These are phyloP conservation scores for Rubia yunnanensis DNA, from an alignment of 257 asterid genomes.

Conservation along the genomic window DNA sequence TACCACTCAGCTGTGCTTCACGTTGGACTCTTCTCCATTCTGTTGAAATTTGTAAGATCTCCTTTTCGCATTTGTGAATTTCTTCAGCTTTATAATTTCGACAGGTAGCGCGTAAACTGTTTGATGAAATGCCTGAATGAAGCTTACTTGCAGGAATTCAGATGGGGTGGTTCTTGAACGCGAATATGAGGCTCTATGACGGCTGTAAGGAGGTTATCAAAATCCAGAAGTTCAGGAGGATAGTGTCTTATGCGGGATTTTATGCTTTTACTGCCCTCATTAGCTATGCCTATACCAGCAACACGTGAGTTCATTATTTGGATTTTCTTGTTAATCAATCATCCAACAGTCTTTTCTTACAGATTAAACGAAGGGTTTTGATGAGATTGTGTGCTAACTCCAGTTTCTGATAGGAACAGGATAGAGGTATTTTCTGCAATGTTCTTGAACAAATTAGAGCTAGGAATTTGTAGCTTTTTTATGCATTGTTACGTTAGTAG, in stretches of 20 bases:
- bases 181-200: slow-evolving; percentile 36
- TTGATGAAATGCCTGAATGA: slow-evolving; percentile 35
- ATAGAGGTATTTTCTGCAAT: not conserved
- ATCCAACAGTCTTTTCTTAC: not conserved
- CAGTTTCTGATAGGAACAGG: not conserved
- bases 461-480: not conserved
- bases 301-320: slow-evolving; percentile 48
- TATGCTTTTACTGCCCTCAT: slow-evolving; percentile 54
- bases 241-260: slow-evolving; percentile 70
- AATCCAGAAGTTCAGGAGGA: slow-evolving; percentile 82
- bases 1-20: no score
- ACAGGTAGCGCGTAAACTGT: no score
- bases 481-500: not conserved
- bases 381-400: not conserved
- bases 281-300: slow-evolving; percentile 69
- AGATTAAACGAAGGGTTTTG: not conserved
- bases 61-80: no score
- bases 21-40: no score
- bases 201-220: slow-evolving; percentile 60
- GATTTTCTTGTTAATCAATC: not conserved
- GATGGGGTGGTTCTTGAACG: slow-evolving; percentile 1
- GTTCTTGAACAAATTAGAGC: not conserved
- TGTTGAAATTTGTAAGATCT: no score
- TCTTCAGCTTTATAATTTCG: no score
- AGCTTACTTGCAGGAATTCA: not conserved